These are phyloP conservation scores for Ophiocordyceps australis DNA, from an alignment of 2,329 filamentous ascomycete species.

Conservation along the genomic window DNA sequence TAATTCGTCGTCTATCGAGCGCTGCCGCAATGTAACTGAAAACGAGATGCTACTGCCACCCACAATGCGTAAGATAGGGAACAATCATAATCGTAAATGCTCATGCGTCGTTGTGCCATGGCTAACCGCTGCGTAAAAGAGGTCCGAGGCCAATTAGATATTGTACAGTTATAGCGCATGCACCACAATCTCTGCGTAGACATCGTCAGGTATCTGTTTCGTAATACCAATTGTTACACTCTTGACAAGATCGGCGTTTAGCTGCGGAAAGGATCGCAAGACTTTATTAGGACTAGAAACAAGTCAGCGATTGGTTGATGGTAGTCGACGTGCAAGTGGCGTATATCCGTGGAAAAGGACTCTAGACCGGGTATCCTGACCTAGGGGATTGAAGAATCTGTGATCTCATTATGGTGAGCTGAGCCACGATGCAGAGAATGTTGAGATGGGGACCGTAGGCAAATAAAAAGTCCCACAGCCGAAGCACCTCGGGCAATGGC, in stretches of 20 bases:
- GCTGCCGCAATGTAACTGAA: too few species aligned
- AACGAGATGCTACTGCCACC: too few species aligned
- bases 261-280: constrained; percentile 67
- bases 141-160: too few species aligned
- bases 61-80: too few species aligned
- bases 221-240: constrained; percentile 72
- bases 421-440: constrained; percentile 89
- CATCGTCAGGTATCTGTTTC: constrained; percentile 73
- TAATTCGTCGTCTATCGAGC: too few species aligned
- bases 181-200: constrained; percentile 77
- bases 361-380: constrained; percentile 24
- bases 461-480: constrained; percentile 93
- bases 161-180: constrained; percentile 48
- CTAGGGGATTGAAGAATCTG: constrained; percentile 69
- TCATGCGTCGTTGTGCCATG: too few species aligned
- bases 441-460: constrained; percentile 92
- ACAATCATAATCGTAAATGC: too few species aligned
- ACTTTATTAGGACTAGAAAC: constrained; percentile 71
- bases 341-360: not conserved
- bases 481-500: constrained; percentile 78
- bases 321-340: too few species aligned
- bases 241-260: constrained; percentile 73
- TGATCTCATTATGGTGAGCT: constrained; percentile 75
- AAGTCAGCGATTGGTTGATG: too few species aligned
- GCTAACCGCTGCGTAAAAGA: too few species aligned